These are phyloP conservation scores for Curvularia hawaiiensis DNA, from an alignment of 2,329 filamentous ascomycete species.

Conservation along the genomic window DNA sequence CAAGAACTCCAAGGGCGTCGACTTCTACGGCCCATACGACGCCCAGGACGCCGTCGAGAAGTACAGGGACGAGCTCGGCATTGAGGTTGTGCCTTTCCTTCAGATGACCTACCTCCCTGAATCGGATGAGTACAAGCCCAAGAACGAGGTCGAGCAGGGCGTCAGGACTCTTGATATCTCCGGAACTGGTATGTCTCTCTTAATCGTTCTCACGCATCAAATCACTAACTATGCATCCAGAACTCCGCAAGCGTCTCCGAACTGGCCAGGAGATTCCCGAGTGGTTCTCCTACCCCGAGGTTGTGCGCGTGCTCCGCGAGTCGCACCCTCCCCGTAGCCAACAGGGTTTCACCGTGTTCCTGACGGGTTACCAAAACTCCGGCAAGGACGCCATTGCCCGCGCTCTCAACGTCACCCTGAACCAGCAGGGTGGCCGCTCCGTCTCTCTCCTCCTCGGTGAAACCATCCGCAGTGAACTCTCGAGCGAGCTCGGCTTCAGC, in stretches of 20 bases:
- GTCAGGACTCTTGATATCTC: constrained; percentile 71
- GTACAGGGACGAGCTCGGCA: constrained; percentile 94
- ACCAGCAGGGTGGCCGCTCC: constrained; percentile 95
- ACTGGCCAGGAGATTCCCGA: constrained; percentile 95
- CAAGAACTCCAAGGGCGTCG: constrained; percentile 95
- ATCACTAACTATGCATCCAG: constrained; percentile 43
- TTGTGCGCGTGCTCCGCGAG: constrained; percentile 93
- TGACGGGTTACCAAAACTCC: constrained; percentile 94
- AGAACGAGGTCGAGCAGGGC: constrained; percentile 85
- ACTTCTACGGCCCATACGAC: constrained; percentile 98
- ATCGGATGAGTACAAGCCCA: constrained; percentile 92
- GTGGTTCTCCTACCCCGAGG: constrained; percentile 99
- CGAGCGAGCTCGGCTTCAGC: constrained; percentile 93
- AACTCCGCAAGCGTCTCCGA: constrained; percentile 88
- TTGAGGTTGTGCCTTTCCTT: constrained; percentile 99
- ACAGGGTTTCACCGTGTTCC: constrained; percentile 98
- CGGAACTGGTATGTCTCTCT: constrained; percentile 50
- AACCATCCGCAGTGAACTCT: constrained; percentile 91
- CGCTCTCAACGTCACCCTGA: constrained; percentile 93
- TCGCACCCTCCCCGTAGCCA: constrained; percentile 88
- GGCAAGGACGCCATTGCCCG: constrained; percentile 97
- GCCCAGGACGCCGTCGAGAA: constrained; percentile 96
- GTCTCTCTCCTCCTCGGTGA: constrained; percentile 95
- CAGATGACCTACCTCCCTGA: constrained; percentile 99
- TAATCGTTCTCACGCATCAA: background rate